Conservation (phyloP, 2,329 filamentous ascomycete genomes). For the Albophoma yamanashiensis region DNA sequence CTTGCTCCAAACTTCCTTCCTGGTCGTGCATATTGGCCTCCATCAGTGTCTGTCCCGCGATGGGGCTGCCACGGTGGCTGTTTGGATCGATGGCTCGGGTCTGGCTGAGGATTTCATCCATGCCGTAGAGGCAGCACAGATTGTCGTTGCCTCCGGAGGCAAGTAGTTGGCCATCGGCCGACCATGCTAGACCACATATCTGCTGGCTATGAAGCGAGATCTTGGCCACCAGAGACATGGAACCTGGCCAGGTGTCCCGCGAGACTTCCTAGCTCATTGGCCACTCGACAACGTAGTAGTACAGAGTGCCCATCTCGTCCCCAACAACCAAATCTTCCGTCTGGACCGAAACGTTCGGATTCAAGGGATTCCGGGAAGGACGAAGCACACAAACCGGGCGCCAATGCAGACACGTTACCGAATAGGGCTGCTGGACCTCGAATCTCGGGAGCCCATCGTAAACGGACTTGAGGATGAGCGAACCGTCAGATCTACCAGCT, state of each 20-base stretch:
- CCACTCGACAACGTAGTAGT: slow-evolving; percentile 90
- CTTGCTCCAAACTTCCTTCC: neutral
- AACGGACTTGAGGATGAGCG: slow-evolving; percentile 68
- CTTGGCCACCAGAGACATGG: slow-evolving; percentile 65
- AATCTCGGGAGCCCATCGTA: slow-evolving; percentile 63
- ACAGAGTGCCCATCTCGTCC: slow-evolving; percentile 72
- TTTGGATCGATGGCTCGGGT: neutral
- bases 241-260: slow-evolving; percentile 61
- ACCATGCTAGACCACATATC: slow-evolving; percentile 90
- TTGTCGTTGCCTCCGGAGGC: slow-evolving; percentile 93
- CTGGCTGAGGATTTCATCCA: slow-evolving; percentile 39
- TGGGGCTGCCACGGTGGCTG: neutral
- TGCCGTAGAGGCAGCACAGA: slow-evolving; percentile 69
- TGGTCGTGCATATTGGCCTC: neutral
- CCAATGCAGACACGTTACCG: slow-evolving; percentile 75
- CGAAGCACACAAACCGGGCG: slow-evolving; percentile 50
- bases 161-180: slow-evolving; percentile 62
- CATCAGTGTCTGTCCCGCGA: neutral
- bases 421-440: slow-evolving; percentile 57
- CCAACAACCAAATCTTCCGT: slow-evolving; percentile 82
- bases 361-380: slow-evolving; percentile 38
- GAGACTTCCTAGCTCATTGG: slow-evolving; percentile 51
- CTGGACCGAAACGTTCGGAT: slow-evolving; percentile 38
- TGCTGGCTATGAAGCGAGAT: slow-evolving; percentile 78
- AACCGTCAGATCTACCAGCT: slow-evolving; percentile 69